A percentile compares a stretch with the other conserved stretches of the same genome.
phyloP scores from a whole-genome alignment of 2,329 filamentous ascomycete genomes.

The Aspergillus quadricinctus region DNA sequence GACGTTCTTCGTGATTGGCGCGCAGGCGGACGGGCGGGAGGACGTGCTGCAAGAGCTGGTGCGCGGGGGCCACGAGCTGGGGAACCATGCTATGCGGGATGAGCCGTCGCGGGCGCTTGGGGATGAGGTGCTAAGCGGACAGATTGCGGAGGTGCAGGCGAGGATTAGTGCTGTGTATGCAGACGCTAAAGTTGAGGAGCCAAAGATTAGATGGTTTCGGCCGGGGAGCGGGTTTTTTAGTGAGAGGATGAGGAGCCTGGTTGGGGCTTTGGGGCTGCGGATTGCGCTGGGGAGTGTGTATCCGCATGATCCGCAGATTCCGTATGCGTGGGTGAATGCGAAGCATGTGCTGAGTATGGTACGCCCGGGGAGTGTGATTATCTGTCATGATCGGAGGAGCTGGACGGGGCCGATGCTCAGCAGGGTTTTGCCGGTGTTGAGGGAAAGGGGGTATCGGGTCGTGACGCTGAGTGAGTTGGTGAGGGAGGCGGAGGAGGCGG shows the following conservation, averaged over 20 bases:
- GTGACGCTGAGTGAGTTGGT: conserved; percentile 68
- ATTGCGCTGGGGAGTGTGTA: conserved; percentile 82
- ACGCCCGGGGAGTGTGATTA: conserved; percentile 70
- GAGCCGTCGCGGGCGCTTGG: conserved; percentile 65
- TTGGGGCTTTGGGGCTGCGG: conserved; percentile 60
- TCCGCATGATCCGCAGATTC: conserved; percentile 86
- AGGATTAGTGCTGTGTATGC: conserved; percentile 57
- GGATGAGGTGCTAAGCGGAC: conserved; percentile 55
- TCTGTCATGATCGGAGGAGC: conserved; percentile 78
- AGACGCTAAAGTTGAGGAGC: conserved; percentile 27
- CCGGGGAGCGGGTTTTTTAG: conserved; percentile 84
- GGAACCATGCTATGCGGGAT: conserved; percentile 86
- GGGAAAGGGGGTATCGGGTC: conserved; percentile 63
- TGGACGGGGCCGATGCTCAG: conserved; percentile 80
- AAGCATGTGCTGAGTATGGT: conserved; percentile 77
- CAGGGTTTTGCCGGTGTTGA: conserved; percentile 67
- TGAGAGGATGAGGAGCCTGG: conserved; percentile 58
- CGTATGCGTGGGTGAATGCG: conserved; percentile 65
- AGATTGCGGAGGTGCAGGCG: conserved; percentile 63
- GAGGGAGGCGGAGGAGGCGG: conserved; percentile 18
- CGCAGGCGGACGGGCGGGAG: conserved; percentile 60
- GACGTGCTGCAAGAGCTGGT: conserved; percentile 55
- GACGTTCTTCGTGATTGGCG: conserved; percentile 86
- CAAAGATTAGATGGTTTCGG: conserved; percentile 66
- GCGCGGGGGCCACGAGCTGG: conserved; percentile 65